These are phyloP conservation scores for Aspergillus terreus DNA, from an alignment of 2,329 filamentous ascomycete genomes.

Conservation along the genomic window DNA sequence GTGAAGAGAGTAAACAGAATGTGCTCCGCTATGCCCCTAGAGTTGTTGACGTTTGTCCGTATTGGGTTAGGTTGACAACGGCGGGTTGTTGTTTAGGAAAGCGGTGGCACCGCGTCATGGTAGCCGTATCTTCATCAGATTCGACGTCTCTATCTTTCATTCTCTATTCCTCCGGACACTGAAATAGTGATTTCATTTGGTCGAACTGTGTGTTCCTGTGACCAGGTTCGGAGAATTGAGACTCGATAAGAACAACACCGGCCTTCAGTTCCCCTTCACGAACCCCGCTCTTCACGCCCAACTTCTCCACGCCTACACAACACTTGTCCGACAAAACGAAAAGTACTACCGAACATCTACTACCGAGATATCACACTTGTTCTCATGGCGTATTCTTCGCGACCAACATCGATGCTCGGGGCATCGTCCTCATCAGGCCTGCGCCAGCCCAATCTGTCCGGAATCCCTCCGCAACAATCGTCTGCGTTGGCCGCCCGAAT, in stretches of 20 bases:
- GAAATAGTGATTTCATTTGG: too few relatives aligned
- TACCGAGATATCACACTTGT: background rate
- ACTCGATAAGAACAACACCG: background rate
- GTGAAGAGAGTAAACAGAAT: slow-evolving; percentile 14
- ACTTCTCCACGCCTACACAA: too few relatives aligned
- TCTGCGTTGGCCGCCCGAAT: slow-evolving; percentile 59
- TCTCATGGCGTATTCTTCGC: slow-evolving; percentile 35
- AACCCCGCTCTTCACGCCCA: background rate
- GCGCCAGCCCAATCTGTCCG: slow-evolving; percentile 28
- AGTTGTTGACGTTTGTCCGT: slow-evolving; percentile 38
- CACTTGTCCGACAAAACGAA: background rate
- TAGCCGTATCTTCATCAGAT: background rate
- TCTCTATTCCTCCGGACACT: background rate
- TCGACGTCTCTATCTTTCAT: background rate
- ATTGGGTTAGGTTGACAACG: slow-evolving; percentile 25
- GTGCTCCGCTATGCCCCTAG: background rate
- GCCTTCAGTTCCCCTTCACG: background rate
- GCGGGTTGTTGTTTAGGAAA: slow-evolving; percentile 1
- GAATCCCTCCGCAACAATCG: slow-evolving; percentile 46
- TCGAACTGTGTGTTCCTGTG: background rate
- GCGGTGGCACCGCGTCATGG: slow-evolving; percentile 1
- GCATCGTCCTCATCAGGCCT: slow-evolving; percentile 23
- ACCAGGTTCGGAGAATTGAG: background rate
- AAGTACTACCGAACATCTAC: background rate
- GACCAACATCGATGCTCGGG: slow-evolving; percentile 31